Evolutionary conservation across 176 grass and related monocot species (phyloP).

Genomic region (Microstegium vimineum): DNA sequence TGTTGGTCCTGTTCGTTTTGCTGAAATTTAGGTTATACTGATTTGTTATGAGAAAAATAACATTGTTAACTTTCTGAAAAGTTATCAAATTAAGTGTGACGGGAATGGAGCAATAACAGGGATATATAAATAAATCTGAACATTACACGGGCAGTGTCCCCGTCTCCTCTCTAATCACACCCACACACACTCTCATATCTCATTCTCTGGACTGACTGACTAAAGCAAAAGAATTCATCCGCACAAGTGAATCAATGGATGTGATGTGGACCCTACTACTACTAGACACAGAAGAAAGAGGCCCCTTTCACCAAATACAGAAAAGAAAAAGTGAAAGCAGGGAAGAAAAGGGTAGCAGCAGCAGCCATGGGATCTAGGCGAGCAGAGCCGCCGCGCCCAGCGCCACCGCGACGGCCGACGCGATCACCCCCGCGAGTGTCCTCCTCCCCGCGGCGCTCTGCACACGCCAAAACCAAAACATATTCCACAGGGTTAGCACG

Average conservation of each 20-base stretch:
- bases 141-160: not conserved
- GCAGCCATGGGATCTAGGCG: not conserved
- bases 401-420: not conserved
- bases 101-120: not conserved
- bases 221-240: not conserved
- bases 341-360: not conserved
- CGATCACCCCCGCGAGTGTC: not conserved
- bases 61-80: too few relatives aligned
- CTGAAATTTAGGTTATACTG: too few relatives aligned
- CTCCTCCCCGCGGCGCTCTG: constrained; percentile 13
- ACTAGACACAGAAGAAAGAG: not conserved
- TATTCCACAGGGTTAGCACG: not conserved
- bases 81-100: too few relatives aligned
- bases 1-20: too few relatives aligned
- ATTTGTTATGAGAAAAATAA: too few relatives aligned
- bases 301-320: not conserved
- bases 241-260: not conserved
- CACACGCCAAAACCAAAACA: not conserved
- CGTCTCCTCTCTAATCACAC: not conserved
- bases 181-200: not conserved
- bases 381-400: constrained; percentile 22
- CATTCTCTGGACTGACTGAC: not conserved
- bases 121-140: not conserved
- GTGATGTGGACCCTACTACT: not conserved
- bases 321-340: not conserved